These are phyloP conservation scores for Coelastrella sp. DNA, from an alignment of 139 green algal genomes.

Conservation along the genomic window DNA sequence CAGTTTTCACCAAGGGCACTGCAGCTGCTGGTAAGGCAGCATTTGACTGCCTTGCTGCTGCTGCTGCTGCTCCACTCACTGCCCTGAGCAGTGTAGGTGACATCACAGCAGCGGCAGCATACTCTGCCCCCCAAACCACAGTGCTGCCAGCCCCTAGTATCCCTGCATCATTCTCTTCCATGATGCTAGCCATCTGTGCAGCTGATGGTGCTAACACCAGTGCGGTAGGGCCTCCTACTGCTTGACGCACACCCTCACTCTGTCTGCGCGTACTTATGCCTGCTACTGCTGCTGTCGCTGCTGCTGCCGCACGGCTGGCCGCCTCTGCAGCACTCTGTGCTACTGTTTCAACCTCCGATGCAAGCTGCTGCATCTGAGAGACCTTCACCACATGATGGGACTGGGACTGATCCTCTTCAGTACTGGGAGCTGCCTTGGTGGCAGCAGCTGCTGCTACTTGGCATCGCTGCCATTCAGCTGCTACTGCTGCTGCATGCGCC, in stretches of 20 bases:
- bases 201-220: conserved; percentile 12
- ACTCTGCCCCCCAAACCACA: background rate
- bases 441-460: conserved; percentile 12
- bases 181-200: conserved; percentile 17
- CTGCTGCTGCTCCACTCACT: conserved; percentile 47
- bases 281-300: conserved; percentile 4
- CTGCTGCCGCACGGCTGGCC: background rate
- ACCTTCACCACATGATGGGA: background rate
- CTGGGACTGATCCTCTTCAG: background rate
- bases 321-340: background rate
- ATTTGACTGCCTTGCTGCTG: conserved; percentile 13
- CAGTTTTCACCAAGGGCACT: background rate
- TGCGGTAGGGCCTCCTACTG: conserved; percentile 28
- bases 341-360: background rate
- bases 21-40: background rate
- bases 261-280: conserved; percentile 20
- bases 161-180: background rate
- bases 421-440: background rate
- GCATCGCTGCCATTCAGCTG: conserved; percentile 2
- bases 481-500: background rate
- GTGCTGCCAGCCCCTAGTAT: conserved; percentile 3
- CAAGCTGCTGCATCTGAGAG: background rate
- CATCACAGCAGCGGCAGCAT: conserved; percentile 3
- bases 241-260: conserved; percentile 33
- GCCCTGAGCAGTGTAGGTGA: background rate